Conservation (phyloP, 345 rosid species). For the Raphanus raphanistrum region DNA sequence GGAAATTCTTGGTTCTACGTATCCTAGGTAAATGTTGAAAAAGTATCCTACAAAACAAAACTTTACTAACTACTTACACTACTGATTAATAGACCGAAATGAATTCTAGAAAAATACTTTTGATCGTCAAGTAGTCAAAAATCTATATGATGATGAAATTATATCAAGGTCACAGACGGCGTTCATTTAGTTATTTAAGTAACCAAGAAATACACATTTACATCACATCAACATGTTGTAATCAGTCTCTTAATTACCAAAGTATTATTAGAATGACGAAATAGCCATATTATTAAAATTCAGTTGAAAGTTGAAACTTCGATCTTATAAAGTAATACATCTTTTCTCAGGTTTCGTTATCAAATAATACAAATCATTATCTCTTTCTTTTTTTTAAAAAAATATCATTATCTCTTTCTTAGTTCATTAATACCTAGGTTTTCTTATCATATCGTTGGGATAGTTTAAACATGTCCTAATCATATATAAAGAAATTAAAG, state of each 20-base stretch:
- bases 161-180: neutral
- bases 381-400: too few species aligned
- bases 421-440: neutral
- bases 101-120: neutral
- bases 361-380: neutral
- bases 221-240: slow-evolving; percentile 21
- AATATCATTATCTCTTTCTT: neutral
- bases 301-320: neutral
- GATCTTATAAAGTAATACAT: neutral
- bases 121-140: slow-evolving; percentile 2
- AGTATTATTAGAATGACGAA: slow-evolving; percentile 6
- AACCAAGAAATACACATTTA: neutral
- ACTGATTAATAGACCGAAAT: neutral
- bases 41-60: neutral
- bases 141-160: neutral
- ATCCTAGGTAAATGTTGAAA: slow-evolving; percentile 57
- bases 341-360: slow-evolving; percentile 21
- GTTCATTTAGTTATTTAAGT: slow-evolving; percentile 8
- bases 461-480: neutral
- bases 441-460: neutral
- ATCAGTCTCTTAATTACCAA: slow-evolving; percentile 21
- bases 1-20: slow-evolving; percentile 68
- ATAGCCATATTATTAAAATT: neutral
- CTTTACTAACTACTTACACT: neutral
- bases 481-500: neutral